These are phyloP conservation scores for Vitis hybrid DNA, from an alignment of 177 flowering plant species.

Conservation along the genomic window DNA sequence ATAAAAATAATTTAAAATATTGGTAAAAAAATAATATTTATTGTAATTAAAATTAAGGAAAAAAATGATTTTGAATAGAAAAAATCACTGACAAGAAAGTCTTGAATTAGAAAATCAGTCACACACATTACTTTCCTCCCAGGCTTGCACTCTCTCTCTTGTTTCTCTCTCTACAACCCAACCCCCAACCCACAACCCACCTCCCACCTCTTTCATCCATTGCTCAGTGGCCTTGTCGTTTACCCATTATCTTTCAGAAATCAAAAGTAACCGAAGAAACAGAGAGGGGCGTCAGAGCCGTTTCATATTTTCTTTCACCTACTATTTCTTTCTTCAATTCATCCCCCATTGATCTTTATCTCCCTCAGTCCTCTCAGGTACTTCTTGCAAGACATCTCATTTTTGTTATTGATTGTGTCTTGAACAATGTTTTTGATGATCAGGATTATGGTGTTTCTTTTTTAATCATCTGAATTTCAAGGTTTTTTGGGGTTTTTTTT, in stretches of 20 bases:
- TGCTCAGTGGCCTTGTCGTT: constrained; percentile 9
- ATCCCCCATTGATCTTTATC: background rate
- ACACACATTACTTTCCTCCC: background rate
- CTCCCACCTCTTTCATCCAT: constrained; percentile 7
- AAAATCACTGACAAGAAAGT: too few relatives aligned
- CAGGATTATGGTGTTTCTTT: background rate
- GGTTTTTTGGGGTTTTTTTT: background rate
- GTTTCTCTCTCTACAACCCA: background rate
- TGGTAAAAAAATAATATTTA: too few relatives aligned
- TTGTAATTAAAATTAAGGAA: too few relatives aligned
- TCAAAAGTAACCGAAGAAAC: constrained; percentile 2
- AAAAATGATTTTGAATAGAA: too few relatives aligned
- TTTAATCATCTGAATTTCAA: background rate
- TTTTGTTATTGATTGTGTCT: background rate
- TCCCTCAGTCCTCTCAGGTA: constrained; percentile 16
- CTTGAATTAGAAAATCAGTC: too few relatives aligned
- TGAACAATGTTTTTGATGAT: background rate
- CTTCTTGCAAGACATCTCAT: constrained; percentile 5
- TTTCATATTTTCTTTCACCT: background rate
- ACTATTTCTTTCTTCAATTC: background rate
- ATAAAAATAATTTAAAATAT: too few relatives aligned
- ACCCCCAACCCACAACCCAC: background rate
- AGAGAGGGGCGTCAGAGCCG: background rate
- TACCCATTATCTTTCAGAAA: background rate
- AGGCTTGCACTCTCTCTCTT: constrained; percentile 1